A percentile compares a stretch with the other conserved stretches of the same genome.
phyloP scores from a whole-genome alignment of 2,329 filamentous ascomycete species.

The Arthrobotrys sinensis region DNA sequence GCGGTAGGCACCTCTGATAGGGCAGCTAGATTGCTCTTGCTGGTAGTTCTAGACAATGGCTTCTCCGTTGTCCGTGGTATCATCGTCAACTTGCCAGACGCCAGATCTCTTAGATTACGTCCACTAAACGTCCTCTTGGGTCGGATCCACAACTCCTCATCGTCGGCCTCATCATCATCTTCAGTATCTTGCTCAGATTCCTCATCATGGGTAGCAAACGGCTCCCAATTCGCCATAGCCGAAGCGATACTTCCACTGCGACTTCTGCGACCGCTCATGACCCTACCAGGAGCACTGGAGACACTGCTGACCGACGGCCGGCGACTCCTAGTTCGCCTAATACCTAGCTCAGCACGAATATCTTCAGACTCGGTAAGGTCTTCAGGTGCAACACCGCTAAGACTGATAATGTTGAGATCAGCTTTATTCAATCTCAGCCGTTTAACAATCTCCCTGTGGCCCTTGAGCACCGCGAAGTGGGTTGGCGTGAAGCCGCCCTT shows the following conservation, averaged over 20 bases:
- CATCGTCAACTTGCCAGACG: conserved; percentile 53
- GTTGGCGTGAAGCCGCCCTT: conserved; percentile 85
- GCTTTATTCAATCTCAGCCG: conserved; percentile 81
- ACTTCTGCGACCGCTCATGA: conserved; percentile 68
- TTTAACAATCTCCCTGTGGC: conserved; percentile 81
- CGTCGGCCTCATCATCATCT: conserved; percentile 66
- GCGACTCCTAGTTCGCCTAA: conserved; percentile 70
- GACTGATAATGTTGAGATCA: conserved; percentile 78
- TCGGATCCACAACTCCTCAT: conserved; percentile 66
- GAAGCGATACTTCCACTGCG: conserved; percentile 70
- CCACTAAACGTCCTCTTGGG: conserved; percentile 65
- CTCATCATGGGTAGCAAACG: conserved; percentile 67
- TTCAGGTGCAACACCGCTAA: conserved; percentile 79
- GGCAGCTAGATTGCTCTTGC: conserved; percentile 65
- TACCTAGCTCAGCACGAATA: conserved; percentile 74
- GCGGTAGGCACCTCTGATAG: conserved; percentile 63
- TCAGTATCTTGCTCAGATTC: conserved; percentile 67
- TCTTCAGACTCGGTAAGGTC: conserved; percentile 79
- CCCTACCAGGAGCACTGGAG: conserved; percentile 70
- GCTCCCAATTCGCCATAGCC: conserved; percentile 63
- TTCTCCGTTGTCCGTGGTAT: conserved; percentile 55
- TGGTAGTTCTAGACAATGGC: conserved; percentile 41
- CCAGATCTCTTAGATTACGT: conserved; percentile 59
- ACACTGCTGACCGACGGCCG: conserved; percentile 78
- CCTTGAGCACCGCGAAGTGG: conserved; percentile 84